Base-by-base conservation (phyloP, 352 stramenopile genomes). In the Globisporangium heterothallicum region DNA sequence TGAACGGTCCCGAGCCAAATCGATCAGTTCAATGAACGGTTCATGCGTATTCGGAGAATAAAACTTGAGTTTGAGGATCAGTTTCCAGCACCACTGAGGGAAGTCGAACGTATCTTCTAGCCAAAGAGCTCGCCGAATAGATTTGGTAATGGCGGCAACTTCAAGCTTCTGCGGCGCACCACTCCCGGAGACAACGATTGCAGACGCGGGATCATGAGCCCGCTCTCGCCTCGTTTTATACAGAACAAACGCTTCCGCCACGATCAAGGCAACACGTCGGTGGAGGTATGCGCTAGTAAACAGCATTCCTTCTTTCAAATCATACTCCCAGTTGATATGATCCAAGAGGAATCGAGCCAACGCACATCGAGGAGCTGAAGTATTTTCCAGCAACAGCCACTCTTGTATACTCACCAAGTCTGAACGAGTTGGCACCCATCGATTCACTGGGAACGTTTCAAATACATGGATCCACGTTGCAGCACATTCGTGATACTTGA, bases 381-480 rank as follows among this genome's bases (percentile, higher is more conserved):
- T 78, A 50, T 94, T 81, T 27, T 92, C 78, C n/a, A 92, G 61
- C 25, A 89, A 49, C 8, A 94, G 42, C 84, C 84, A 94, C 46
- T 89, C 76, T 53, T 94, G 81, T 13, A 94, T 58, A 50, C 78
- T 85, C 1, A 66, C 40, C 47, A 94, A 53, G 59, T 94, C 84
- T 8, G 73, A 63, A 3, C 56, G 55, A 4, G 73, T 88, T 0
- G 84, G 84, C 16, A 80, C 50, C 84, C 84, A 94, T 1, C 81
- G 72, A 60, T 90, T 91, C n/a, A 94, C 77, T 8, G 84, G 84
- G 58, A 94, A 88, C 21, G 74, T 90, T 51, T 92, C 79, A 21
- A 94, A 92, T 7, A 94, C 74, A 30, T 88, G 65, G 42, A 91
- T 87, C 74, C 81, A 91, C 0, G 78, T 89, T 24, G 74, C 77